Conservation (phyloP, 2,329 filamentous ascomycete genomes). For the Aspergillus thermomutatus region DNA sequence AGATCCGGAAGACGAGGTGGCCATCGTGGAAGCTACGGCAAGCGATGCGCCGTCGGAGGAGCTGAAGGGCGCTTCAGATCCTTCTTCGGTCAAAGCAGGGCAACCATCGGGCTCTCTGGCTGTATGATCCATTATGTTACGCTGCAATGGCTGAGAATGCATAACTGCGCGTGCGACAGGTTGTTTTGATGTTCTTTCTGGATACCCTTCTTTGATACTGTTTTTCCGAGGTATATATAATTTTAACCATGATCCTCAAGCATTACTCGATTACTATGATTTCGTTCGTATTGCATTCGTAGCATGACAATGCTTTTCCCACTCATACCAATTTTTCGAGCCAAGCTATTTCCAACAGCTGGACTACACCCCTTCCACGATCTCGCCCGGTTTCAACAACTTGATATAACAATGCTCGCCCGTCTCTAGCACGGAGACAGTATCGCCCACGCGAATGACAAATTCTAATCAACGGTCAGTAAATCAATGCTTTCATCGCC, state of each 20-base stretch:
- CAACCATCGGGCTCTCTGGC: background rate
- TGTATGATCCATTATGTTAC: background rate
- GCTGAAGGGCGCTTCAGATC: background rate
- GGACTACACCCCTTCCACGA: slow-evolving; percentile 25
- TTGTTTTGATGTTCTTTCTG: background rate
- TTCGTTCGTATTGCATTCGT: background rate
- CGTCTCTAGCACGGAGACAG: slow-evolving; percentile 38
- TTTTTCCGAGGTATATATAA: background rate
- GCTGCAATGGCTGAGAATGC: background rate
- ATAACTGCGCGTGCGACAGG: background rate
- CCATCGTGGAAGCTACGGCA: slow-evolving; percentile 21
- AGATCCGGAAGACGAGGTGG: slow-evolving; percentile 66
- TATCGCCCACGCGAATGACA: slow-evolving; percentile 37
- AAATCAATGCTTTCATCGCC: background rate
- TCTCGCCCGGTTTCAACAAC: slow-evolving; percentile 34
- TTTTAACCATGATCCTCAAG: background rate
- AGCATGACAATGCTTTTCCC: background rate
- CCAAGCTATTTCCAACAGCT: background rate
- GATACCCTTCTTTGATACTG: background rate
- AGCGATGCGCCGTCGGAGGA: slow-evolving; percentile 16
- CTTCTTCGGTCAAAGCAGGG: background rate
- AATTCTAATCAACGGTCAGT: slow-evolving; percentile 25
- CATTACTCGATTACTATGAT: background rate
- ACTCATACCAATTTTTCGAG: background rate
- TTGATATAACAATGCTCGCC: slow-evolving; percentile 45